Evolutionary conservation across 2,329 filamentous ascomycete species (phyloP).

Genomic region (Ophiostoma perfectum): DNA sequence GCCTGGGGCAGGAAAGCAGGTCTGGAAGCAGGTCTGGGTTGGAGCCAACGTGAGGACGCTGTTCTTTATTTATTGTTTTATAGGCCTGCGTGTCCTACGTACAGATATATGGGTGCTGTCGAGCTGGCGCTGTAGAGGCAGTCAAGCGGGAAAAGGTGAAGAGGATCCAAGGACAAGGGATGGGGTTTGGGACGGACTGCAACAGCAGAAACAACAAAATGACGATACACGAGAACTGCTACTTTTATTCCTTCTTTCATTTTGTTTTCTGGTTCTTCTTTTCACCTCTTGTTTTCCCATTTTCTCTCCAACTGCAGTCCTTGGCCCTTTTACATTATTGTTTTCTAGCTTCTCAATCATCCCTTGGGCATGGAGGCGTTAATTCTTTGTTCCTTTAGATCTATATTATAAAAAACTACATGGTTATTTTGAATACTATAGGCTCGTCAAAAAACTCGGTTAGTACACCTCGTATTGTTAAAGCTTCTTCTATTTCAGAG

Average conservation of each 20-base stretch:
- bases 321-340: background rate
- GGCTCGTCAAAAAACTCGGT: background rate
- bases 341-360: constrained; percentile 6
- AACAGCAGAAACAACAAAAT: constrained; percentile 8
- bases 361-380: background rate
- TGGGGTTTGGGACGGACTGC: background rate
- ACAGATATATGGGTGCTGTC: too few relatives aligned
- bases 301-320: background rate
- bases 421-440: background rate
- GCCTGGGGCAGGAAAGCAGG: too few relatives aligned
- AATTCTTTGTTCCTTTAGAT: background rate
- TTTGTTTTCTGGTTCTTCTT: background rate
- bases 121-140: background rate
- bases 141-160: background rate
- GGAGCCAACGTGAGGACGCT: too few relatives aligned
- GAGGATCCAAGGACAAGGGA: background rate
- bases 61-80: too few relatives aligned
- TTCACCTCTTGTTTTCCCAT: background rate
- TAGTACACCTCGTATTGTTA: too few relatives aligned
- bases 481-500: too few relatives aligned
- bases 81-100: too few relatives aligned
- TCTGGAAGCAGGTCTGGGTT: too few relatives aligned
- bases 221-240: constrained; percentile 10
- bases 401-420: background rate
- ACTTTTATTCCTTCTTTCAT: constrained; percentile 5